These are phyloP conservation scores for Cryptococcus amylolentus DNA, from an alignment of 1,284 basidiomycete genomes.

Conservation along the genomic window DNA sequence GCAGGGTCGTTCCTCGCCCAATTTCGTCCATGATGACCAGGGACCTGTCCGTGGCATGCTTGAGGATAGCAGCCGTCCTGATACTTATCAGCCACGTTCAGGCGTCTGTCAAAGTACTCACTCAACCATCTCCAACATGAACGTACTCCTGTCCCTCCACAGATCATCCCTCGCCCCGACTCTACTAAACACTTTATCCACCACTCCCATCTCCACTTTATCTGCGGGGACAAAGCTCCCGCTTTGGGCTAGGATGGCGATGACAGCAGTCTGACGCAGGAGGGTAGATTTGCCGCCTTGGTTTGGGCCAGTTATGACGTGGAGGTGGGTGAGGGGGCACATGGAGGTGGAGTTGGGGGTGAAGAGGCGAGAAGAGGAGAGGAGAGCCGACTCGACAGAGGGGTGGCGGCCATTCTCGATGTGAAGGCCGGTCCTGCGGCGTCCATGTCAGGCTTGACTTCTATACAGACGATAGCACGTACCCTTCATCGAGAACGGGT, in stretches of 20 bases:
- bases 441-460: not conserved
- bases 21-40: constrained; percentile 96
- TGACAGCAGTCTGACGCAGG: constrained; percentile 85
- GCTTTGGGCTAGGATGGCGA: constrained; percentile 84
- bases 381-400: constrained; percentile 82
- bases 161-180: constrained; percentile 96
- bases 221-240: constrained; percentile 92
- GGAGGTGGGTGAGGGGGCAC: constrained; percentile 59
- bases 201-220: constrained; percentile 70
- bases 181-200: constrained; percentile 87
- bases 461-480: constrained; percentile 28
- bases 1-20: constrained; percentile 87
- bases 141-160: constrained; percentile 86
- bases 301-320: constrained; percentile 90
- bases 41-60: constrained; percentile 73
- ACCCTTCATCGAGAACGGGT: constrained; percentile 71
- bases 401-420: constrained; percentile 84
- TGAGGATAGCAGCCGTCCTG: constrained; percentile 56
- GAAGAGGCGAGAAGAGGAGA: constrained; percentile 70
- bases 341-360: constrained; percentile 76
- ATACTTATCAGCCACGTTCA: not conserved
- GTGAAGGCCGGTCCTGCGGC: constrained; percentile 61
- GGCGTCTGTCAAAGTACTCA: constrained; percentile 16
- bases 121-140: constrained; percentile 58
- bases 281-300: constrained; percentile 93